Conservation (phyloP, 2,329 filamentous ascomycete genomes). For the Pseudogymnoascus sp. region DNA sequence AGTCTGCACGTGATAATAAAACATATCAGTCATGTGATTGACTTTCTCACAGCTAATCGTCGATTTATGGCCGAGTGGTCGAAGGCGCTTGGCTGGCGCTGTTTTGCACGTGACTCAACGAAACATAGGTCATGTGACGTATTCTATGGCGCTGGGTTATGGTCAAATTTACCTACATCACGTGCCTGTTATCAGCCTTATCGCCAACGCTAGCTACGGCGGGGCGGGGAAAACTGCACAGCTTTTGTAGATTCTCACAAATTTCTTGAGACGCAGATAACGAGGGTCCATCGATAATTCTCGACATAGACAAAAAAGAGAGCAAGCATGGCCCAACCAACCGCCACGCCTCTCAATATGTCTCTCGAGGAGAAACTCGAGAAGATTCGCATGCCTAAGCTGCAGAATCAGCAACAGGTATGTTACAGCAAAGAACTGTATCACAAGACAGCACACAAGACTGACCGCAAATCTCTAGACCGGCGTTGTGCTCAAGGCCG, state of each 20-base stretch:
- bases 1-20: neutral
- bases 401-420: slow-evolving; percentile 92
- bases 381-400: slow-evolving; percentile 93
- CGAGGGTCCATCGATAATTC: slow-evolving; percentile 10
- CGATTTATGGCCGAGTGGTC: neutral
- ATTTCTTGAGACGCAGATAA: slow-evolving; percentile 15
- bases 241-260: slow-evolving; percentile 14
- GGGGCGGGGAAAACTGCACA: slow-evolving; percentile 11
- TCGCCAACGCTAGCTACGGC: slow-evolving; percentile 4
- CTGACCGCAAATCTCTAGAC: slow-evolving; percentile 43
- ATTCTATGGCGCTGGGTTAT: neutral
- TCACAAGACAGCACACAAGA: neutral
- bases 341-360: slow-evolving; percentile 32
- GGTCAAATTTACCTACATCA: neutral
- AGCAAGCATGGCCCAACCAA: slow-evolving; percentile 22
- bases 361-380: slow-evolving; percentile 85
- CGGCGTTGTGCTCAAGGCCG: slow-evolving; percentile 76
- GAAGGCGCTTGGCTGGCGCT: neutral
- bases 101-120: neutral
- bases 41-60: neutral
- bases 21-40: neutral
- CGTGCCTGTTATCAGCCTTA: neutral
- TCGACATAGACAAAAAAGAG: slow-evolving; percentile 8
- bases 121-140: neutral
- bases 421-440: slow-evolving; percentile 21